Conservation (phyloP, 2,329 filamentous ascomycete genomes). For the Paramyrothecium roridum region DNA sequence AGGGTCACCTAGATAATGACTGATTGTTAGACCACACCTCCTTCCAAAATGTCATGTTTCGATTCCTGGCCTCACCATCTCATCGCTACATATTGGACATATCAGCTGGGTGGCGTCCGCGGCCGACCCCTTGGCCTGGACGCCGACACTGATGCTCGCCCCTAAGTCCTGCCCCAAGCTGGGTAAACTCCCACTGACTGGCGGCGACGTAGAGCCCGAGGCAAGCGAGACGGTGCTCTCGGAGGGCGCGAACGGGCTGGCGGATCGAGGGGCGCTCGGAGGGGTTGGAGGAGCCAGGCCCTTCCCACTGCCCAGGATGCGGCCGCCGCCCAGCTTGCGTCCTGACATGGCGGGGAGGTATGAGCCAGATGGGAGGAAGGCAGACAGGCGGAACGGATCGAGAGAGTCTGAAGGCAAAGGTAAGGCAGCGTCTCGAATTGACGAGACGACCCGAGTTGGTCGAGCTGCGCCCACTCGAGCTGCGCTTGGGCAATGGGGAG, state of each 20-base stretch:
- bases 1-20: constrained; percentile 67
- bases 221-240: constrained; percentile 75
- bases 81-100: constrained; percentile 97
- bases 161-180: constrained; percentile 74
- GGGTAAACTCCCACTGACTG: constrained; percentile 58
- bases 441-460: constrained; percentile 29
- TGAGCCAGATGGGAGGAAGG: neutral
- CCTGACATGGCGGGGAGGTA: constrained; percentile 60
- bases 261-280: constrained; percentile 37
- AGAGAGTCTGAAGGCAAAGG: neutral
- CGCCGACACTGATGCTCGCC: constrained; percentile 71
- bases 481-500: constrained; percentile 13
- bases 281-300: constrained; percentile 66
- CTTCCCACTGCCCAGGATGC: constrained; percentile 84
- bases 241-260: constrained; percentile 51
- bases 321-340: constrained; percentile 86
- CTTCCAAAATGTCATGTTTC: neutral
- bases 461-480: constrained; percentile 26
- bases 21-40: neutral
- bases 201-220: constrained; percentile 66
- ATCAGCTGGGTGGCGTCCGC: constrained; percentile 61
- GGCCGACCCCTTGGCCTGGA: constrained; percentile 49
- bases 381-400: neutral
- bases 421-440: constrained; percentile 7
- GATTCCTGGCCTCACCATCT: constrained; percentile 67